Base-by-base conservation (phyloP, 139 green algal species). In the Eudorina sp. region DNA sequence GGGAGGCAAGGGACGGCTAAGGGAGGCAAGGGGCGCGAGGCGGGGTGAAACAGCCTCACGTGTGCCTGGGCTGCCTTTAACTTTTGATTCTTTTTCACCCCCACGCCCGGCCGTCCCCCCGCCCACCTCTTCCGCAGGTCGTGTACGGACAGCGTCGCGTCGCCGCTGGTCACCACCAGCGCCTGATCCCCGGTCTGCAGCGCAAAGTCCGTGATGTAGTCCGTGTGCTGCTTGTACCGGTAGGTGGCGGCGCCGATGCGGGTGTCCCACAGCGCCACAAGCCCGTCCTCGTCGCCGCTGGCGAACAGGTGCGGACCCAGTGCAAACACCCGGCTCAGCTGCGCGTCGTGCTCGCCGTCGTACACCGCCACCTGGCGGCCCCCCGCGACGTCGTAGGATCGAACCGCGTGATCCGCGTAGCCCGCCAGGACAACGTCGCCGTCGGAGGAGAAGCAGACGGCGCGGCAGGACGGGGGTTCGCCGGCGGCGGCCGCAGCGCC, bases 211-310 rank as follows among this genome's bases (percentile, higher is more conserved):
- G 95, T 92, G 0, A 99, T 93, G 83, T 95, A 98, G 83, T 99
- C 96, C 13, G 76, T 93, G 91, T 99, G 97, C 58, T 93, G 92
- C 38, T 73, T 36, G 72, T 88, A 29, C 72, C 81, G 81, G 45
- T 66, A 68, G 16, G 21, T n/a, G 4, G 89, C 14, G 90, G 0
- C 74, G 89, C 13, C 25, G 7, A 90, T 88, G 23, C 97, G 90
- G 6, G 90, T 74, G 85, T 99, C 97, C 96, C 96, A 99, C 23
- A 98, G 66, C 86, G 94, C 93, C 9, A 99, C 58, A 8, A 76
- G 68, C 2, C 97, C 97, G 7, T 95, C 91, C 74, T 99, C 95
- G 90, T 98, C 96, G 21, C 96, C 96, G 41, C 93, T 89, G 14
- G 86, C 94, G 23, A 97, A 48, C 38, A 94, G 48, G 3, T 53